These are phyloP conservation scores for Neurospora intermedia DNA, from an alignment of 495 filamentous ascomycete species.

Conservation along the genomic window DNA sequence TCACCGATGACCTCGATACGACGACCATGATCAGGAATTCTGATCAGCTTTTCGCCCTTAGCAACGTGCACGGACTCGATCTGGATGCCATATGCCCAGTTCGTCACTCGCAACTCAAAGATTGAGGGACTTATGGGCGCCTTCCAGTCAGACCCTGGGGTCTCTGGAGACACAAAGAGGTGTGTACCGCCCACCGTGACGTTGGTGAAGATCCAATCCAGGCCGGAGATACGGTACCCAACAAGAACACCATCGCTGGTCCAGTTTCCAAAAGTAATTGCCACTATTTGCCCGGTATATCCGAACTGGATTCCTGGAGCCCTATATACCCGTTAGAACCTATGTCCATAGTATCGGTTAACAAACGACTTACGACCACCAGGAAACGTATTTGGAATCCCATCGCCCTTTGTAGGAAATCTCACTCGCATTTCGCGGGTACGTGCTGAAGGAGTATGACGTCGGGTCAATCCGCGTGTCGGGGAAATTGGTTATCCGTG, in stretches of 20 bases:
- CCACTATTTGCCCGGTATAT: conserved; percentile 53
- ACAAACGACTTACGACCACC: conserved; percentile 43
- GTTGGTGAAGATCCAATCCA: conserved; percentile 61
- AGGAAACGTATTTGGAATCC: conserved; percentile 56
- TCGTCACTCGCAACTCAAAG: conserved; percentile 50
- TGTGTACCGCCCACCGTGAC: conserved; percentile 51
- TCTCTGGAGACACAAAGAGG: conserved; percentile 41
- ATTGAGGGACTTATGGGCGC: conserved; percentile 31
- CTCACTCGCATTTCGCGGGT: conserved; percentile 44
- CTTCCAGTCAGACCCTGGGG: conserved; percentile 29
- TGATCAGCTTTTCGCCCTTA: conserved; percentile 36
- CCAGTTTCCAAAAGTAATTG: conserved; percentile 50
- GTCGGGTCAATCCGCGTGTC: conserved; percentile 35
- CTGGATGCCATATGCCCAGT: conserved; percentile 58
- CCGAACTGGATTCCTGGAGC: conserved; percentile 54
- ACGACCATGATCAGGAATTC: conserved; percentile 38
- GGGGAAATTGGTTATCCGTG: conserved; percentile 33
- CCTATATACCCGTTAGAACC: conserved; percentile 12
- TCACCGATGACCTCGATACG: conserved; percentile 61
- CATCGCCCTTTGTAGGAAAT: conserved; percentile 62
- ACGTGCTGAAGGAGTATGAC: conserved; percentile 33
- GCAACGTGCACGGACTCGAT: conserved; percentile 45
- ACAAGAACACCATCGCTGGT: conserved; percentile 47
- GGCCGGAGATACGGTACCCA: conserved; percentile 50
- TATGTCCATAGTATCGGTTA: background rate